phyloP scores from a whole-genome alignment of 1,284 basidiomycete species.

The Microbotryum saponariae region DNA sequence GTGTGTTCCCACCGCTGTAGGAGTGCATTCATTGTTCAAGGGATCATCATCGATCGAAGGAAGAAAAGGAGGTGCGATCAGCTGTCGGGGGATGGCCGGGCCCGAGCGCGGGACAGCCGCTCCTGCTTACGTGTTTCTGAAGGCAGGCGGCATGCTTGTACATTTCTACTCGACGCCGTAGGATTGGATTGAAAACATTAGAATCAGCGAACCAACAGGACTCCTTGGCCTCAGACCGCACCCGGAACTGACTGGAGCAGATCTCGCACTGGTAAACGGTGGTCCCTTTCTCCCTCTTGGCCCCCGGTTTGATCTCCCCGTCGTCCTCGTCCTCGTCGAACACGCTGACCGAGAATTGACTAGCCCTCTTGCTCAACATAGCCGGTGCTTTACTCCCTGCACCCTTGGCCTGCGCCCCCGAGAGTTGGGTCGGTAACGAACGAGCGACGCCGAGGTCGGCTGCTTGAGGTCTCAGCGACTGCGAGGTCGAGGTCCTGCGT shows the following conservation, averaged over 20 bases:
- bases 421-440: neutral
- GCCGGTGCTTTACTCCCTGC: neutral
- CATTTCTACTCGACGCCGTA: too few species aligned
- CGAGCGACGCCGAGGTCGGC: neutral
- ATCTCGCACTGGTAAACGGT: too few species aligned
- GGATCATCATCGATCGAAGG: neutral
- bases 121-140: neutral
- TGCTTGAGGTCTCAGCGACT: neutral
- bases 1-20: neutral
- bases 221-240: too few species aligned
- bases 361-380: neutral
- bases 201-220: too few species aligned
- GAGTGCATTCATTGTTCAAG: neutral
- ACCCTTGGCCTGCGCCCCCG: neutral
- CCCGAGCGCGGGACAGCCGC: neutral
- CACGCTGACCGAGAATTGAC: conserved; percentile 1
- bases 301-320: conserved; percentile 7
- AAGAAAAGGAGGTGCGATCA: neutral
- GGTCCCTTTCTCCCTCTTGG: neutral
- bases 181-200: too few species aligned
- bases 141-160: neutral
- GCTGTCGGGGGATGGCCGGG: neutral
- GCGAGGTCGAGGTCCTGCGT: conserved; percentile 3
- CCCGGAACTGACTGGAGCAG: too few species aligned
- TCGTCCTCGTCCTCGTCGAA: conserved; percentile 1